Conservation (phyloP, 129 eudicot species). For the Arctium minus region DNA sequence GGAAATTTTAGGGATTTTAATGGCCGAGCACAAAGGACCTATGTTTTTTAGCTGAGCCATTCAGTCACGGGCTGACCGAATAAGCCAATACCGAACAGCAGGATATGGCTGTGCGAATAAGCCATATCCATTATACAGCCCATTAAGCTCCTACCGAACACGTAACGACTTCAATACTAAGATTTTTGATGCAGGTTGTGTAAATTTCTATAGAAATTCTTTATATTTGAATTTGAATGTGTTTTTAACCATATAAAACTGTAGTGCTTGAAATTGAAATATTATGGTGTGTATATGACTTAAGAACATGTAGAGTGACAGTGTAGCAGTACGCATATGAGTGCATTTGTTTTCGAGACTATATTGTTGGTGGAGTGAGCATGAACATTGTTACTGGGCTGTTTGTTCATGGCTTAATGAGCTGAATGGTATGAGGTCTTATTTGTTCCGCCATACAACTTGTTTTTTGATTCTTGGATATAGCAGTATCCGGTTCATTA, state of each 20-base stretch:
- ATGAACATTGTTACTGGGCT: background rate
- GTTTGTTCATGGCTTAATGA: background rate
- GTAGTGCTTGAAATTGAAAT: background rate
- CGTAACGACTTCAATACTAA: background rate
- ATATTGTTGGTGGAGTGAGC: background rate
- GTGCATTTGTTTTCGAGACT: background rate
- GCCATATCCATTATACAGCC: too few species aligned
- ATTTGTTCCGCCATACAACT: background rate
- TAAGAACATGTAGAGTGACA: too few species aligned
- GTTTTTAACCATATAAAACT: background rate
- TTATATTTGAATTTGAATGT: background rate
- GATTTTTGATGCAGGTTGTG: background rate
- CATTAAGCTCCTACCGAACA: background rate
- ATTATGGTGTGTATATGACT: background rate
- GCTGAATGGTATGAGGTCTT: background rate
- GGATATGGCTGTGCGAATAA: too few species aligned
- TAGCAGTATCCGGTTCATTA: slow-evolving; percentile 9
- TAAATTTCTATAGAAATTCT: background rate
- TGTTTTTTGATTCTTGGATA: background rate
- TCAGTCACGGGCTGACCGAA: too few species aligned
- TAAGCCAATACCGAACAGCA: too few species aligned
- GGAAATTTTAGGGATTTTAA: too few species aligned
- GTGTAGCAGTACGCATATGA: background rate
- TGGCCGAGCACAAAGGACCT: too few species aligned
- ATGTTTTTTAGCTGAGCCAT: too few species aligned